A percentile compares a stretch with the other conserved stretches of the same genome.
Conservation (phyloP, 2,329 filamentous ascomycete genomes). For the Alternaria sp. region DNA sequence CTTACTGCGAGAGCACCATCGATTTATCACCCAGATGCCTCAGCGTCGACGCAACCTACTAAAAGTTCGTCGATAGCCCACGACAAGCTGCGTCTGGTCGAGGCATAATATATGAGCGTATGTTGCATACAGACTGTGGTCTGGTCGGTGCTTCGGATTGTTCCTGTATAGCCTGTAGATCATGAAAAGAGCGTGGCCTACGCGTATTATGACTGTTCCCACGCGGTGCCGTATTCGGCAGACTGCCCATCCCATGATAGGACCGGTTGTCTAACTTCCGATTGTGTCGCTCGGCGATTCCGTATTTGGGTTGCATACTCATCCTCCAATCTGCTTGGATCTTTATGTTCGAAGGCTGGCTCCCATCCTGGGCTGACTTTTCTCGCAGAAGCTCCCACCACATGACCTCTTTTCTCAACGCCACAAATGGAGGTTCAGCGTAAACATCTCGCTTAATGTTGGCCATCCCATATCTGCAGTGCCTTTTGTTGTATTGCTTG, state of each 20-base stretch:
- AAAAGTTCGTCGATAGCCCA: background rate
- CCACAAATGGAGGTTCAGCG: background rate
- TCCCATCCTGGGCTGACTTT: background rate
- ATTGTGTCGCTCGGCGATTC: background rate
- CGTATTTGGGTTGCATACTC: background rate
- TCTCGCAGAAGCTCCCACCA: background rate
- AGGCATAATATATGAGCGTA: background rate
- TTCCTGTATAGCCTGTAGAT: background rate
- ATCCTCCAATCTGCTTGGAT: background rate
- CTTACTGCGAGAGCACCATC: background rate
- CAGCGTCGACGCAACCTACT: background rate
- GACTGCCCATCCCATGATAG: background rate
- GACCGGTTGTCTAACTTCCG: background rate
- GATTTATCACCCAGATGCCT: background rate
- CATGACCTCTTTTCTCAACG: background rate
- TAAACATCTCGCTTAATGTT: slow-evolving; percentile 7
- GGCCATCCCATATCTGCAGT: slow-evolving; percentile 9
- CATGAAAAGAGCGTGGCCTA: background rate
- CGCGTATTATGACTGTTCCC: background rate
- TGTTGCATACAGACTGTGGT: background rate
- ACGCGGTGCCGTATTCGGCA: background rate
- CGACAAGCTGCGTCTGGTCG: background rate
- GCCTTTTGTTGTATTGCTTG: background rate
- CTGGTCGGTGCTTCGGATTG: background rate
- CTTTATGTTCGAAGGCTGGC: background rate